A percentile compares a stretch with the other conserved stretches of the same genome.
Conservation (phyloP, 257 asterid genomes). For the Galeopsis tetrahit region DNA sequence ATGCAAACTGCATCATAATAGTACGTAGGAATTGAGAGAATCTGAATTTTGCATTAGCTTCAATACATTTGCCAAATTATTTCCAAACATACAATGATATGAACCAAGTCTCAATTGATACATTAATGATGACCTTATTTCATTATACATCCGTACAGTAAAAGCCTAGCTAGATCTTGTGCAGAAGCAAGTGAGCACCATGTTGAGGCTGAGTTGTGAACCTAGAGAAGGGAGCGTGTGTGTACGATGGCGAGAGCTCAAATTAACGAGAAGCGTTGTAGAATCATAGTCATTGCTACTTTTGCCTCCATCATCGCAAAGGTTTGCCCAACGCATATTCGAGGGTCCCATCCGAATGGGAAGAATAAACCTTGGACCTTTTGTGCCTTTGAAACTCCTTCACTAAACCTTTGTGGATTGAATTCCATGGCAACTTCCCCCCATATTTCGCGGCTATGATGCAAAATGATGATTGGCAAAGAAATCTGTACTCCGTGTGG, state of each 20-base stretch:
- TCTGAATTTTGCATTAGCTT: no score
- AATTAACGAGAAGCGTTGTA: background rate
- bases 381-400: conserved; percentile 41
- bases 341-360: conserved; percentile 51
- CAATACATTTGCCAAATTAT: no score
- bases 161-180: background rate
- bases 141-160: no score
- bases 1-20: no score
- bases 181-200: conserved; percentile 28
- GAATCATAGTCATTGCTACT: background rate
- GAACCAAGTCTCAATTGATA: no score
- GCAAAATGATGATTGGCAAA: conserved; percentile 26
- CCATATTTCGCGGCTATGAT: conserved; percentile 37
- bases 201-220: conserved; percentile 42
- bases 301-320: background rate
- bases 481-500: background rate
- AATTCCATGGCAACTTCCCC: conserved; percentile 44
- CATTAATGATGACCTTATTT: no score
- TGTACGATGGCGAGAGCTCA: conserved; percentile 9
- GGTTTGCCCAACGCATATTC: background rate
- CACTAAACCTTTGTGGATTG: conserved; percentile 43
- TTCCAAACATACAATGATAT: no score
- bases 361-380: conserved; percentile 34
- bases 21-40: no score
- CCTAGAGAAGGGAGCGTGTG: conserved; percentile 34